Conservation (phyloP, 345 rosid species). For the Eucalyptus erythrocorys region DNA sequence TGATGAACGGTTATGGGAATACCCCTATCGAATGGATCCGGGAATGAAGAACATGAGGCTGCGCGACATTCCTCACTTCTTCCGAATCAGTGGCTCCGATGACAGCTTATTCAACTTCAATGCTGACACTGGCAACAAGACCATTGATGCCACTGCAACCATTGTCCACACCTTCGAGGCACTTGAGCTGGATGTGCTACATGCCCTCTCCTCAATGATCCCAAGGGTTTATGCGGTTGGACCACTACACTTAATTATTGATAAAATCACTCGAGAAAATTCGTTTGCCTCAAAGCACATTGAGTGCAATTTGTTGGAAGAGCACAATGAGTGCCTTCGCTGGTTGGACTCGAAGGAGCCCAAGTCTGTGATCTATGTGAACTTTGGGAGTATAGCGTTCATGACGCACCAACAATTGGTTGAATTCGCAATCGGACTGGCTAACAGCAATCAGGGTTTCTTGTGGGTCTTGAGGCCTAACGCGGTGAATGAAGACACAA, state of each 20-base stretch:
- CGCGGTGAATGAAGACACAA: neutral
- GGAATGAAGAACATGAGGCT: neutral
- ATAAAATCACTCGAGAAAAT: neutral
- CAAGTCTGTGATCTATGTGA: neutral
- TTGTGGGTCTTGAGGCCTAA: neutral
- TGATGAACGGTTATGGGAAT: neutral
- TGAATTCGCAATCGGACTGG: neutral
- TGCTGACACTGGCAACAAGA: neutral
- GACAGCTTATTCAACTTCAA: neutral
- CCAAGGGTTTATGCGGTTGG: neutral
- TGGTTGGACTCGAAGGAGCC: neutral
- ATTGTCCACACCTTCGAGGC: neutral
- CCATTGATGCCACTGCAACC: neutral
- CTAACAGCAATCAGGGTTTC: neutral
- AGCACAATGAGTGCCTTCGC: neutral
- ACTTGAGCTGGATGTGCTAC: neutral
- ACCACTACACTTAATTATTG: neutral
- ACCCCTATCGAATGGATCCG: neutral
- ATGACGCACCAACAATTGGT: neutral
- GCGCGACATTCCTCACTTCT: neutral
- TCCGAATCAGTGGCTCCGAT: neutral
- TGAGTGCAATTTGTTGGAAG: neutral
- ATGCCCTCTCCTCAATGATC: neutral
- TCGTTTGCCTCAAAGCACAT: neutral
- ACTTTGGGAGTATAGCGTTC: neutral